Base-by-base conservation (phyloP, 2,329 filamentous ascomycete species). In the Cercospora berteroae region DNA sequence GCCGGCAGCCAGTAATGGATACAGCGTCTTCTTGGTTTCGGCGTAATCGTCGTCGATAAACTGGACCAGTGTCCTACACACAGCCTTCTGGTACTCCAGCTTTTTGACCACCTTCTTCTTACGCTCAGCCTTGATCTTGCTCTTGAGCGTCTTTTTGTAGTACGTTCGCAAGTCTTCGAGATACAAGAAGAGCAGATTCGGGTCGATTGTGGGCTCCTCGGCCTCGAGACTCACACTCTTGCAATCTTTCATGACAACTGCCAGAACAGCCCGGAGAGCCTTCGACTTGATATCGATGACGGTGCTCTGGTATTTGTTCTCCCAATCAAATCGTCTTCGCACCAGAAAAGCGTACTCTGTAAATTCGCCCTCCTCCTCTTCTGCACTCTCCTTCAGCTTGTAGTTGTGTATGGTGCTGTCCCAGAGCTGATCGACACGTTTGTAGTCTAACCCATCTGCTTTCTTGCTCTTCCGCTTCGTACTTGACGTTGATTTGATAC, bases 281-380 rank as follows among this genome's bases (percentile, higher is more conserved):
- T 93, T 93, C 76, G 92, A 95, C 80, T 94, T 95, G 79, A 97
- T 91, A 71, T 96, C 92, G 59, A 97, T 88, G 13, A 89, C 81
- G 0, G 93, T 89, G 59, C 93, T 75, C 77, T 87, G 83, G 74
- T 92, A 94, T 74, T 93, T 93, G 69, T 92, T 92, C 72, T 95
- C 91, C 87, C 87, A 92, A 77, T 94, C 90, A 77, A 97, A 96
- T 13, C 87, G 90, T 64, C 93, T 86, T 16, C 92, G 88, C 16
- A 97, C 90, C 25, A 93, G 91, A 77, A 97, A 96, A 31, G 93
- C 85, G 77, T 90, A 95, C 68, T 91, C 88, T 68, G 94, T 89
- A 77, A 93, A 94, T 71, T 91, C 86, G 63, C 87, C 84, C 27
- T 87, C 86, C n/a, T 85, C 83, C 60, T 89, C 86, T 64, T 88